Conservation (phyloP, 495 filamentous ascomycete species). For the Sabuloglossum arenarium region DNA sequence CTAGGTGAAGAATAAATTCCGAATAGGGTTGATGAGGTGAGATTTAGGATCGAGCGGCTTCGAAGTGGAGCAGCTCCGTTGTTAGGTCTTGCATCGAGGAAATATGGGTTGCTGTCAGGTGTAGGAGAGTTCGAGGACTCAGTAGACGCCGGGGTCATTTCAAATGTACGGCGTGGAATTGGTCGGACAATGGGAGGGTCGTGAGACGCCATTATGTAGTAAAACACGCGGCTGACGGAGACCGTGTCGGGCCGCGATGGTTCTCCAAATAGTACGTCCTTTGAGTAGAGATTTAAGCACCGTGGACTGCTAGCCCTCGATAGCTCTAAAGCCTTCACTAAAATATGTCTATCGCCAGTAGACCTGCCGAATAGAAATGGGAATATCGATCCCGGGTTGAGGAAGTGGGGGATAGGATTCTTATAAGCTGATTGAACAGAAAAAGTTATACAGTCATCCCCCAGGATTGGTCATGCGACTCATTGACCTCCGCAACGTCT, state of each 20-base stretch:
- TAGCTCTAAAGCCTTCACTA: too few relatives aligned
- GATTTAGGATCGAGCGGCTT: conserved; percentile 60
- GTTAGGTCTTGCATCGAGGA: conserved; percentile 6
- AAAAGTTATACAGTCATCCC: background rate
- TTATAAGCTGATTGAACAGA: background rate
- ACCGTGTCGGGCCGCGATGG: background rate
- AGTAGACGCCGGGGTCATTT: conserved; percentile 32
- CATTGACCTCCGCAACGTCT: background rate
- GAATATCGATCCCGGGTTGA: background rate
- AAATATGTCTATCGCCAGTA: too few relatives aligned
- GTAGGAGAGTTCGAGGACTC: conserved; percentile 30
- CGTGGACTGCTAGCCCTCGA: too few relatives aligned
- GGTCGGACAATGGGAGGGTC: conserved; percentile 34
- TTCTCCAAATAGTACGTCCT: too few relatives aligned
- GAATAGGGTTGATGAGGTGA: conserved; percentile 72
- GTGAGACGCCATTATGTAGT: background rate
- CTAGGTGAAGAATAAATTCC: conserved; percentile 68
- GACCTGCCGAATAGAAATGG: background rate
- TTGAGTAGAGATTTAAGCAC: too few relatives aligned
- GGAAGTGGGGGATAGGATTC: background rate
- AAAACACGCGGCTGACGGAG: background rate
- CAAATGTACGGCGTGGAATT: conserved; percentile 55
- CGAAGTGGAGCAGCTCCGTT: conserved; percentile 18
- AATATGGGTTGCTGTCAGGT: conserved; percentile 12
- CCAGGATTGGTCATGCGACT: background rate